Conservation (phyloP, 305 asterid genomes). For the Salvia sclarea region DNA sequence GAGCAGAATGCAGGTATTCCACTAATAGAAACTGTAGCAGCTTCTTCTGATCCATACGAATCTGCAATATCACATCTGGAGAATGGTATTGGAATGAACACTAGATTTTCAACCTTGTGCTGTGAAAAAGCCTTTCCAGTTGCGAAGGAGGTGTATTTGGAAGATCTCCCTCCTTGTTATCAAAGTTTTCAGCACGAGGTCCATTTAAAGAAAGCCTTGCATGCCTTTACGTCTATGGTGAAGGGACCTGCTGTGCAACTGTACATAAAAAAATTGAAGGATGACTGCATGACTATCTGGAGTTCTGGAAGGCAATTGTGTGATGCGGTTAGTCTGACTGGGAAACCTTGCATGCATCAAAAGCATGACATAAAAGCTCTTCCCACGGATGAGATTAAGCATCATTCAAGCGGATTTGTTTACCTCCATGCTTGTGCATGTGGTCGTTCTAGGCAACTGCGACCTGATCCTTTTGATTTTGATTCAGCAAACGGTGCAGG, state of each 20-base stretch:
- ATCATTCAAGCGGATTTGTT: slow-evolving; percentile 88
- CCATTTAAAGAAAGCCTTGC: slow-evolving; percentile 69
- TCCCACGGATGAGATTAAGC: slow-evolving; percentile 43
- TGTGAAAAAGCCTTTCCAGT: slow-evolving; percentile 84
- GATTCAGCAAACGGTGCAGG: slow-evolving; percentile 68
- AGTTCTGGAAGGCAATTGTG: slow-evolving; percentile 87
- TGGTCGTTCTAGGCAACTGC: slow-evolving; percentile 85
- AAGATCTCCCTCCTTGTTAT: slow-evolving; percentile 74
- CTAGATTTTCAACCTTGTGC: slow-evolving; percentile 79
- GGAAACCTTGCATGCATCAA: slow-evolving; percentile 91
- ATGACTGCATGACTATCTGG: slow-evolving; percentile 88
- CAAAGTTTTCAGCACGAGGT: slow-evolving; percentile 82
- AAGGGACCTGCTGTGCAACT: slow-evolving; percentile 80
- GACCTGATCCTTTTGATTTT: slow-evolving; percentile 89
- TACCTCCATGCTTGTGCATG: slow-evolving; percentile 99
- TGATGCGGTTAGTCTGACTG: slow-evolving; percentile 94
- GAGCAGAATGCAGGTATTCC: slow-evolving; percentile 40
- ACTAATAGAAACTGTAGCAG: slow-evolving; percentile 43
- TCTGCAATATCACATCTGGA: slow-evolving; percentile 59
- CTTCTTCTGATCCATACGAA: slow-evolving; percentile 50
- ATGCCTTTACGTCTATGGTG: slow-evolving; percentile 64
- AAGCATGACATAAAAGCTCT: slow-evolving; percentile 53
- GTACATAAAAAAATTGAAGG: slow-evolving; percentile 64
- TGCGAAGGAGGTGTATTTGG: slow-evolving; percentile 79
- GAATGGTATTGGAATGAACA: slow-evolving; percentile 55